These are phyloP conservation scores for cucumber (Cucumis sativus) DNA, from an alignment of 306 rosid species.

Conservation along the genomic window DNA sequence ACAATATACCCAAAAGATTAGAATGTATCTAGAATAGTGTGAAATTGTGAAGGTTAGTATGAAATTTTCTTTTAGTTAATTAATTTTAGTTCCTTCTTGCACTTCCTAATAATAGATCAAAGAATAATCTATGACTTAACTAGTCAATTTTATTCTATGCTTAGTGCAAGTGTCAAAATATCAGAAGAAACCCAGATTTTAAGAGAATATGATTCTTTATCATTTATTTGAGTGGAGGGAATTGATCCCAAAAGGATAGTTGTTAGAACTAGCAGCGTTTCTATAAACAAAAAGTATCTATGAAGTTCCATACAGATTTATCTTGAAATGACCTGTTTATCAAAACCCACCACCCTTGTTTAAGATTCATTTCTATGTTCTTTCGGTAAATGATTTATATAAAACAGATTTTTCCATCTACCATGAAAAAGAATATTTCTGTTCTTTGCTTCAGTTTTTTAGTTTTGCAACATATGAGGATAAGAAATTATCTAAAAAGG, in stretches of 20 bases:
- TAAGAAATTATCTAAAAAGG: no score
- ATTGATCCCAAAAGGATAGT: not conserved
- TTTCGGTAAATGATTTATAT: no score
- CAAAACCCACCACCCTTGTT: not conserved
- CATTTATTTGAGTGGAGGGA: constrained; percentile 3
- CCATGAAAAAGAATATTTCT: not conserved
- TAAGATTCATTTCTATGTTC: not conserved
- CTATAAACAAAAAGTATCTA: not conserved
- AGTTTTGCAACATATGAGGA: no score
- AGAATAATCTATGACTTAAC: not conserved
- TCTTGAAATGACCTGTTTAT: not conserved
- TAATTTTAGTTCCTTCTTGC: not conserved
- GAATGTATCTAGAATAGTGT: not conserved
- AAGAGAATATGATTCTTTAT: constrained; percentile 20
- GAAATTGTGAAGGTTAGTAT: not conserved
- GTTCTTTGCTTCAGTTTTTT: no score
- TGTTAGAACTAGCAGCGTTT: not conserved
- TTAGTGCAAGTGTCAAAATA: not conserved
- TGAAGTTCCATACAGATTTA: not conserved
- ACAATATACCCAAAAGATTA: not conserved
- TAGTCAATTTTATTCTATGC: not conserved
- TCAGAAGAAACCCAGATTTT: not conserved
- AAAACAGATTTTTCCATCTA: no score
- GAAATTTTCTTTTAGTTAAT: not conserved
- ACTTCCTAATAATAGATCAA: not conserved